These are phyloP conservation scores for Achaetomium macrosporum DNA, from an alignment of 2,329 filamentous ascomycete species.

Conservation along the genomic window DNA sequence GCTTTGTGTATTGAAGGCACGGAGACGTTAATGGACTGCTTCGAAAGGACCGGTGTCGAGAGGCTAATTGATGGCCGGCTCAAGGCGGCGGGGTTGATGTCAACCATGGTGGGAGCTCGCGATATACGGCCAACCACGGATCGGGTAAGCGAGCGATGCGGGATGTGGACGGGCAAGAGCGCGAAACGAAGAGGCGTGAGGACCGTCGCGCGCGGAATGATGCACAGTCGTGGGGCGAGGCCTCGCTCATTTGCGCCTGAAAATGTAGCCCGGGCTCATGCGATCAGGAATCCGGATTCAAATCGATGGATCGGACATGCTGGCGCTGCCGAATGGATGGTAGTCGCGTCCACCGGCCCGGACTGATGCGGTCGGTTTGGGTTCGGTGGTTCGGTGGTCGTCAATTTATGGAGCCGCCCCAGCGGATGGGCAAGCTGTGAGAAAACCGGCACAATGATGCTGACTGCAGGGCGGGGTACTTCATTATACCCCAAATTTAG, in stretches of 20 bases:
- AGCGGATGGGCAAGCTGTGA: too few species aligned
- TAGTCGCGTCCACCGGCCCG: slow-evolving; percentile 27
- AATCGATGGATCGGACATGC: slow-evolving; percentile 41
- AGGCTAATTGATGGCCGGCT: slow-evolving; percentile 55
- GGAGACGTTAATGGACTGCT: slow-evolving; percentile 52
- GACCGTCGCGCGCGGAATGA: slow-evolving; percentile 42
- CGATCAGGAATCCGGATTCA: slow-evolving; percentile 38
- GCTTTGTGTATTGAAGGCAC: slow-evolving; percentile 45
- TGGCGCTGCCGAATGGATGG: slow-evolving; percentile 38
- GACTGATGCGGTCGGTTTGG: slow-evolving; percentile 23
- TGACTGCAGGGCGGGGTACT: slow-evolving; percentile 8
- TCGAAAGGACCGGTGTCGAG: slow-evolving; percentile 52
- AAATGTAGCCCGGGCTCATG: slow-evolving; percentile 33
- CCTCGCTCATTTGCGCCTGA: slow-evolving; percentile 40
- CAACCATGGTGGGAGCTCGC: slow-evolving; percentile 47
- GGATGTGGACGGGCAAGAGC: slow-evolving; percentile 16
- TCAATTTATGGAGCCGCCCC: slow-evolving; percentile 31
- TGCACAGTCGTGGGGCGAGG: slow-evolving; percentile 41
- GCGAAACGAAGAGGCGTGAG: slow-evolving; percentile 22
- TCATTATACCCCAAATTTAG: not conserved
- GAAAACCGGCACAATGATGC: not conserved
- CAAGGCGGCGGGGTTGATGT: slow-evolving; percentile 64
- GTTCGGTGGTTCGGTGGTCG: slow-evolving; percentile 25
- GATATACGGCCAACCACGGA: slow-evolving; percentile 2
- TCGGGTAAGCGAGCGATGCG: slow-evolving; percentile 5